Evolutionary conservation across 2,329 filamentous ascomycete species (phyloP).

Genomic region (Dissoconium aciculare): DNA sequence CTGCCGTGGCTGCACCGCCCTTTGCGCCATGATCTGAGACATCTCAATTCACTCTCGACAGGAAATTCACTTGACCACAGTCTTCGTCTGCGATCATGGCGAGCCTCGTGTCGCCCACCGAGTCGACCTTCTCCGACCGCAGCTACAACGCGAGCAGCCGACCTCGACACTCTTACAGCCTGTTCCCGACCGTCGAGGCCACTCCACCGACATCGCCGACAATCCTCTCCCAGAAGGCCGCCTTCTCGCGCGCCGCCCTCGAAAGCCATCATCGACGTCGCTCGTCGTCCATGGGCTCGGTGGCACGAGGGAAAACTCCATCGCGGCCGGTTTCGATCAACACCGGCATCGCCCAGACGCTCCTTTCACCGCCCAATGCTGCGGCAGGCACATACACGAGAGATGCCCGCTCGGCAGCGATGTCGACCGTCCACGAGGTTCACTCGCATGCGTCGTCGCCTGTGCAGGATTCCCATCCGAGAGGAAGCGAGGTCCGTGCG

Average conservation of each 20-base stretch:
- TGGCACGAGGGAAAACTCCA: slow-evolving; percentile 3
- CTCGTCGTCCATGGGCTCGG: slow-evolving; percentile 14
- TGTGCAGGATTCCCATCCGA: background rate
- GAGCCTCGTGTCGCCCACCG: slow-evolving; percentile 3
- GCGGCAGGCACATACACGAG: background rate
- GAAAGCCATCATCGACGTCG: slow-evolving; percentile 9
- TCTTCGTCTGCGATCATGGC: slow-evolving; percentile 7
- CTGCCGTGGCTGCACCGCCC: no score
- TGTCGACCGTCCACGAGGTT: slow-evolving; percentile 1
- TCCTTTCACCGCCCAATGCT: background rate
- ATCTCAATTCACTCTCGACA: no score
- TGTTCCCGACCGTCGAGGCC: slow-evolving; percentile 18
- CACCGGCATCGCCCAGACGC: slow-evolving; percentile 1
- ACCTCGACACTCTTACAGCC: slow-evolving; percentile 11
- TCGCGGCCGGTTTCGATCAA: slow-evolving; percentile 1
- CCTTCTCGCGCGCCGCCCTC: slow-evolving; percentile 9
- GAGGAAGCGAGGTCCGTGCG: slow-evolving; percentile 5
- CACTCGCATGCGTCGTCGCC: background rate
- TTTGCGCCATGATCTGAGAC: no score
- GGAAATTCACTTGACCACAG: no score
- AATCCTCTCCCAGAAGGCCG: no score
- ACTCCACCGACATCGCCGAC: slow-evolving; percentile 16
- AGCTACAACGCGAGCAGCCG: slow-evolving; percentile 4
- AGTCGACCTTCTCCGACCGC: background rate
- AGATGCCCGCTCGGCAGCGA: slow-evolving; percentile 1